Evolutionary conservation across 2,329 filamentous ascomycete species (phyloP).

Genomic region (Thelonectria blattea): DNA sequence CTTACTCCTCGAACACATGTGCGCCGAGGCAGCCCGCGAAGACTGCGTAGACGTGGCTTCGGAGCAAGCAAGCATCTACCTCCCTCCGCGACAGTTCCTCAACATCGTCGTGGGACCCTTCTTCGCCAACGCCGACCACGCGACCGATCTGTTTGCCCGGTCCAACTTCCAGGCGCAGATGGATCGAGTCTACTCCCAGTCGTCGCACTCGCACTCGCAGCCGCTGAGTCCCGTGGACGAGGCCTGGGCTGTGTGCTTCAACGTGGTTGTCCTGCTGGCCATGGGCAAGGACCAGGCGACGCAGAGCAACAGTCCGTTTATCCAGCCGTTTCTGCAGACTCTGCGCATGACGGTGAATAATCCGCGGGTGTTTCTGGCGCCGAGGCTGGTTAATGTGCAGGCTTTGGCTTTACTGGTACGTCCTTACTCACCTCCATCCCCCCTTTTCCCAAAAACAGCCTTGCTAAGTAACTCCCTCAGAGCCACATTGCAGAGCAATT

Average conservation of each 20-base stretch:
- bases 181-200: conserved; percentile 32
- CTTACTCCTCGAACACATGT: conserved; percentile 31
- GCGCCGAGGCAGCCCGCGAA: conserved; percentile 29
- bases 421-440: too few species aligned
- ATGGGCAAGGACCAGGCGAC: conserved; percentile 33
- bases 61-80: conserved; percentile 24
- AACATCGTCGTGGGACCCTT: conserved; percentile 35
- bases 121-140: conserved; percentile 34
- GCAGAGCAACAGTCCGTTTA: conserved; percentile 34
- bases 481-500: conserved; percentile 38
- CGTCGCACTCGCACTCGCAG: conserved; percentile 3
- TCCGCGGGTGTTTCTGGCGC: conserved; percentile 34
- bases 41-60: conserved; percentile 32
- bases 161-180: conserved; percentile 33
- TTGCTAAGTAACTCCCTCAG: conserved; percentile 2
- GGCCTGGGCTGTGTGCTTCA: conserved; percentile 37
- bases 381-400: conserved; percentile 36
- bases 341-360: conserved; percentile 37
- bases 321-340: conserved; percentile 35
- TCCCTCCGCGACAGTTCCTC: conserved; percentile 36
- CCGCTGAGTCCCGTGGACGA: conserved; percentile 30
- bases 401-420: conserved; percentile 36
- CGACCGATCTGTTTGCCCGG: conserved; percentile 34
- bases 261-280: conserved; percentile 33
- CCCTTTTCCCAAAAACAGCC: too few species aligned